Evolutionary conservation across 2,329 filamentous ascomycete genomes (phyloP).

Genomic region (Lachnellula subtilissima): DNA sequence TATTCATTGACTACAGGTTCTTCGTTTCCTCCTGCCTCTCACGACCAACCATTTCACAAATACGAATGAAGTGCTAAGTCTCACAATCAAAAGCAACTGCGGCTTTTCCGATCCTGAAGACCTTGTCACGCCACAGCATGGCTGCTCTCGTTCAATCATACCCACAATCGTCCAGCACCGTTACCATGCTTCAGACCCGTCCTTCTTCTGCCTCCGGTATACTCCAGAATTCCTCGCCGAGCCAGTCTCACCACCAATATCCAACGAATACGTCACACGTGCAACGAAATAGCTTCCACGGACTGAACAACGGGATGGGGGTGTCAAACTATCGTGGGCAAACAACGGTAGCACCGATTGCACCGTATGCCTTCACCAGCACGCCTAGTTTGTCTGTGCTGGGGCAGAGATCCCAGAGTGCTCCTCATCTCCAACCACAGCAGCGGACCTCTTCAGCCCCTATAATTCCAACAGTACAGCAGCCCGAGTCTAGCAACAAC

Average conservation of each 20-base stretch:
- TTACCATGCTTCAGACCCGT: constrained; percentile 71
- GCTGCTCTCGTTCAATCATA: constrained; percentile 80
- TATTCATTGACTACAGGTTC: constrained; percentile 12
- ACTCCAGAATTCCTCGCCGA: constrained; percentile 31
- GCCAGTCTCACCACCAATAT: constrained; percentile 42
- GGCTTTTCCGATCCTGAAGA: constrained; percentile 19
- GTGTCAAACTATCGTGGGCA: constrained; percentile 50
- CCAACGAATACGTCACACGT: constrained; percentile 37
- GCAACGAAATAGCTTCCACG: constrained; percentile 48
- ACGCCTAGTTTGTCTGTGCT: constrained; percentile 60
- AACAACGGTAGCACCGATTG: constrained; percentile 51
- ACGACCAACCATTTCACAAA: constrained; percentile 7
- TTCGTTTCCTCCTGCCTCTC: background rate
- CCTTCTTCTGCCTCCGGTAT: constrained; percentile 60
- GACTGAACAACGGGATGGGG: constrained; percentile 42
- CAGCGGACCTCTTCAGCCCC: constrained; percentile 51
- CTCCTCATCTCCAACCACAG: constrained; percentile 51
- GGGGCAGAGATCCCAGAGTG: constrained; percentile 21
- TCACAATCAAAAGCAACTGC: constrained; percentile 13
- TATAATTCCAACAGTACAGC: constrained; percentile 37
- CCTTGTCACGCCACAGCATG: constrained; percentile 51
- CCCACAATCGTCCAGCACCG: constrained; percentile 67
- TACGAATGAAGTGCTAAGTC: constrained; percentile 19
- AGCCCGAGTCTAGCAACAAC: constrained; percentile 29
- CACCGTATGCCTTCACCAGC: constrained; percentile 71